Percentiles rank a stretch among this genome's conserved stretches.
Evolutionary conservation across 1,139 yeast species (phyloP).

Genomic region (Protomyces pachydermus): DNA sequence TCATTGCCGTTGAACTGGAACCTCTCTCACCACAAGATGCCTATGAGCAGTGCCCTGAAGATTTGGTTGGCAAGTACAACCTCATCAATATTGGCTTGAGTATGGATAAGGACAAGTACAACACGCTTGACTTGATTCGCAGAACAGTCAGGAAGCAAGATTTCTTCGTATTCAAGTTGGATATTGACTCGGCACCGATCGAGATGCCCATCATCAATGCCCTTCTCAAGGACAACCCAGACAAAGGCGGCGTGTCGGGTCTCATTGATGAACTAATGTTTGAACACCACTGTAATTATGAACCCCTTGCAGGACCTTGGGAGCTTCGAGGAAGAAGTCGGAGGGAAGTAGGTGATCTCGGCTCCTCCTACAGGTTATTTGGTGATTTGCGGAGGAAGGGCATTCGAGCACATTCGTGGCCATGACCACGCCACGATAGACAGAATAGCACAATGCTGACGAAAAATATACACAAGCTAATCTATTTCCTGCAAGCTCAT

Average conservation of each 20-base stretch:
- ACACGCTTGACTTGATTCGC: constrained; percentile 17
- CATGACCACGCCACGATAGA: not conserved
- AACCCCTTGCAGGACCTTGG: not conserved
- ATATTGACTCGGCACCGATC: constrained; percentile 23
- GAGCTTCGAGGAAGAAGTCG: not conserved
- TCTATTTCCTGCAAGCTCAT: too few species aligned
- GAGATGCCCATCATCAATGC: constrained; percentile 18
- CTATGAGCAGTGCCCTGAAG: constrained; percentile 8
- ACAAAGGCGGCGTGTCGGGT: constrained; percentile 2
- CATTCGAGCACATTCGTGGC: constrained; percentile 23
- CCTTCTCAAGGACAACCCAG: constrained; percentile 2
- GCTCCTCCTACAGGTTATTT: constrained; percentile 4
- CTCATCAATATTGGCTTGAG: constrained; percentile 15
- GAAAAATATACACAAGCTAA: too few species aligned
- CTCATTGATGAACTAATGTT: constrained; percentile 18
- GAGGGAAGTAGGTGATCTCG: not conserved
- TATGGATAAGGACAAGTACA: constrained; percentile 9
- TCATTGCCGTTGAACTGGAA: constrained; percentile 18
- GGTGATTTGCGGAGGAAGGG: constrained; percentile 2
- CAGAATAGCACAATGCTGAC: too few species aligned
- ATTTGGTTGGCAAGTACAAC: constrained; percentile 10
- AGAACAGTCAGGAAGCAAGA: constrained; percentile 10
- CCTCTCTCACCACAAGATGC: not conserved
- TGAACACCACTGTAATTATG: constrained; percentile 5
- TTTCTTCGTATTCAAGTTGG: constrained; percentile 21